phyloP scores from a whole-genome alignment of 1,284 basidiomycete species.

The Trichosporon faecale region DNA sequence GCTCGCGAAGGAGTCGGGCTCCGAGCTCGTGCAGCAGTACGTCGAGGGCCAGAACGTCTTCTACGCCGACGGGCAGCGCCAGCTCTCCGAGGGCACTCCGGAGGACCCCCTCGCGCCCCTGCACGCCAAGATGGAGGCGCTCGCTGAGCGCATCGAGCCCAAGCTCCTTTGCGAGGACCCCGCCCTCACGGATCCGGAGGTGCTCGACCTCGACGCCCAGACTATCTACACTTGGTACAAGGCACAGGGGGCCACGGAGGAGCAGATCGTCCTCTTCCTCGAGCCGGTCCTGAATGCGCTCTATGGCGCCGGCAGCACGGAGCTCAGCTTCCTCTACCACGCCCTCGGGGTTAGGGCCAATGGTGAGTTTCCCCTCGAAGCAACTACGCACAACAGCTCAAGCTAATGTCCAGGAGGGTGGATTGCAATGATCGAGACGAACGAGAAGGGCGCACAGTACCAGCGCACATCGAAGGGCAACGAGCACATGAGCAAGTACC shows the following conservation, averaged over 20 bases:
- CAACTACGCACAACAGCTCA: not conserved
- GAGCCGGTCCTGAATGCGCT: constrained; percentile 1
- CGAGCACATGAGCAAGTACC: constrained; percentile 17
- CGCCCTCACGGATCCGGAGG: not conserved
- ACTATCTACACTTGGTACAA: constrained; percentile 13
- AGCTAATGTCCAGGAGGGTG: constrained; percentile 9
- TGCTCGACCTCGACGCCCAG: constrained; percentile 13
- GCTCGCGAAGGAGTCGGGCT: constrained; percentile 15
- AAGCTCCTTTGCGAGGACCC: not conserved
- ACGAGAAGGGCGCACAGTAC: constrained; percentile 18
- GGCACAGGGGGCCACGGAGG: not conserved
- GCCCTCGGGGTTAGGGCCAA: not conserved
- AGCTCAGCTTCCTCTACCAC: constrained; percentile 14
- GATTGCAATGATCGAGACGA: not conserved
- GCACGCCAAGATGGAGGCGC: constrained; percentile 4
- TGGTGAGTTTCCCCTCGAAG: not conserved
- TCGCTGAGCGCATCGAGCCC: not conserved
- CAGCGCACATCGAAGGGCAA: constrained; percentile 24
- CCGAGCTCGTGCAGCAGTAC: constrained; percentile 15
- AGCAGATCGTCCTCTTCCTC: not conserved
- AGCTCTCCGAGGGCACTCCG: not conserved
- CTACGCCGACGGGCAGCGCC: not conserved
- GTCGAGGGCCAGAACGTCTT: not conserved
- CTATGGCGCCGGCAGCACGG: constrained; percentile 7
- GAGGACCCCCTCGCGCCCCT: not conserved